Conservation (phyloP, 768 basidiomycete genomes). For the Lentinus brumalis region DNA sequence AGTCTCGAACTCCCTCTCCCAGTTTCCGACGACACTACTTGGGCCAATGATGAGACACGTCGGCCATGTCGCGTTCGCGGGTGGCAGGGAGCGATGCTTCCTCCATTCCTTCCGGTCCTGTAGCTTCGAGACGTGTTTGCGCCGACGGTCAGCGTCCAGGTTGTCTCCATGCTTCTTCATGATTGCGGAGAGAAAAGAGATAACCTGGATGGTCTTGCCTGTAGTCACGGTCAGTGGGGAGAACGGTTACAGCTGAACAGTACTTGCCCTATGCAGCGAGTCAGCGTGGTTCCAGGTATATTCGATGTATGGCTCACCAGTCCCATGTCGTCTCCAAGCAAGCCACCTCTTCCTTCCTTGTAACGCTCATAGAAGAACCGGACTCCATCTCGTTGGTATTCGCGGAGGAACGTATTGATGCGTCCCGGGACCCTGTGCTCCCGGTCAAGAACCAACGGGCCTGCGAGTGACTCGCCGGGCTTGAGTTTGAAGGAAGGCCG, state of each 20-base stretch:
- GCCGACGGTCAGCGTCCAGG: conserved; percentile 67
- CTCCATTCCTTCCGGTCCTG: conserved; percentile 63
- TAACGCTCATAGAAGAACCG: conserved; percentile 80
- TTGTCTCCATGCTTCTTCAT: conserved; percentile 78
- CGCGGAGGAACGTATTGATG: conserved; percentile 86
- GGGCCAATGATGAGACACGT: conserved; percentile 90
- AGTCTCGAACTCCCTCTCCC: conserved; percentile 86
- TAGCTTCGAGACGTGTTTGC: conserved; percentile 62
- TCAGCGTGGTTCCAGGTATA: neutral
- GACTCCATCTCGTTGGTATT: conserved; percentile 89
- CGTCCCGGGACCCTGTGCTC: conserved; percentile 58
- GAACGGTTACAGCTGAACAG: too few relatives aligned
- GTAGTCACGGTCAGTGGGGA: neutral
- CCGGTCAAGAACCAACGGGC: conserved; percentile 54
- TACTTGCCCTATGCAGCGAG: conserved; percentile 2
- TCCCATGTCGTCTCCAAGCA: conserved; percentile 98
- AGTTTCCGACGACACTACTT: conserved; percentile 80
- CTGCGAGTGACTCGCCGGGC: conserved; percentile 42
- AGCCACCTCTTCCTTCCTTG: conserved; percentile 65
- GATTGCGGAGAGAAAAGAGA: conserved; percentile 86
- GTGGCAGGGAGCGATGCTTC: conserved; percentile 54
- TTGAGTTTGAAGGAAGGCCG: conserved; percentile 58
- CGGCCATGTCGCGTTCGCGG: conserved; percentile 75
- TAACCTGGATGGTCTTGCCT: conserved; percentile 95
- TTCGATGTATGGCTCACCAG: conserved; percentile 44